Evolutionary conservation across 257 asterid species (phyloP).

Genomic region (Schizonepeta tenuifolia): DNA sequence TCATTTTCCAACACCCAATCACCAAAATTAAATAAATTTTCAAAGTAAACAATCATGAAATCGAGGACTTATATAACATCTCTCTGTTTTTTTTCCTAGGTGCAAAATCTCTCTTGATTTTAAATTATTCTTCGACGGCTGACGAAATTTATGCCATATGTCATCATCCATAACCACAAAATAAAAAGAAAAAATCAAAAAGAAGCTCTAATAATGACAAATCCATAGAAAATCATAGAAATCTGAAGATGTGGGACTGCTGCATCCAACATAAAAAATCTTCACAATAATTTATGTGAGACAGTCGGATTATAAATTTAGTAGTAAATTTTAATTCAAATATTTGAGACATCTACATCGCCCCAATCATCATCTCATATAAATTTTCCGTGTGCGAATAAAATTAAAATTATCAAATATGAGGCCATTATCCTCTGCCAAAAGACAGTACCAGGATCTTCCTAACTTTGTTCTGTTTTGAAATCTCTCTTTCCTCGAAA

Average conservation of each 20-base stretch:
- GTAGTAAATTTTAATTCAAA: too few species aligned
- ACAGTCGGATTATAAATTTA: too few species aligned
- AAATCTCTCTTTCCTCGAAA: conserved; percentile 29
- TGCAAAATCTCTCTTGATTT: background rate
- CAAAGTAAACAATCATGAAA: background rate
- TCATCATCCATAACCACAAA: conserved; percentile 5
- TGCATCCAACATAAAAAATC: too few species aligned
- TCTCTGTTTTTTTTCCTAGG: background rate
- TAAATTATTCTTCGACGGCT: background rate
- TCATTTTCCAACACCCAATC: too few species aligned
- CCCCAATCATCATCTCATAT: too few species aligned
- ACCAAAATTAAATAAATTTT: too few species aligned
- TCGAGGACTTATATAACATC: background rate
- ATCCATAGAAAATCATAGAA: background rate
- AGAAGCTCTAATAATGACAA: background rate
- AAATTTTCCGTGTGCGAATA: background rate
- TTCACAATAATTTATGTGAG: too few species aligned
- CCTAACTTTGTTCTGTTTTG: background rate
- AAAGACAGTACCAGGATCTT: background rate
- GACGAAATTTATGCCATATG: background rate
- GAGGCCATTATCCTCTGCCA: background rate
- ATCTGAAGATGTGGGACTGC: background rate
- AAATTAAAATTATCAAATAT: background rate
- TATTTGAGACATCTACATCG: too few species aligned
- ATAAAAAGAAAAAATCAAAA: background rate